Evolutionary conservation across 164 flowering plant genomes (phyloP).

Genomic region (Tetrastigma voinierianum): DNA sequence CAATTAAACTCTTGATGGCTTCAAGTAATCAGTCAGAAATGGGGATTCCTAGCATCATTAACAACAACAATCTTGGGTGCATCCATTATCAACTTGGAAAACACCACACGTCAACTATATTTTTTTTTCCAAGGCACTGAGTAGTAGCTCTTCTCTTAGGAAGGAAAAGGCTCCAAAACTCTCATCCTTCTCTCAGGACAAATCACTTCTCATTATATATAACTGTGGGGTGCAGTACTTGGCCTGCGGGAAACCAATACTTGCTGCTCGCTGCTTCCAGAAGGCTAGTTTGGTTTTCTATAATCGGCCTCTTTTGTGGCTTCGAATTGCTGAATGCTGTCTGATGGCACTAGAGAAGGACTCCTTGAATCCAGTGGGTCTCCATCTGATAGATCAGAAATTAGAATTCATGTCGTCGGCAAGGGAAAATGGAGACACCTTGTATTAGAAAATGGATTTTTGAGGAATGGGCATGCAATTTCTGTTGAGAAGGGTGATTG

Average conservation of each 20-base stretch:
- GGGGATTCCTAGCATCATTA: slow-evolving; percentile 60
- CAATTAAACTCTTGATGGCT: slow-evolving; percentile 82
- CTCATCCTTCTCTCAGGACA: slow-evolving; percentile 71
- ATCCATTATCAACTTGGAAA: slow-evolving; percentile 72
- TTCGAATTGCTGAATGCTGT: slow-evolving; percentile 91
- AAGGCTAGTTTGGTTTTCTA: slow-evolving; percentile 67
- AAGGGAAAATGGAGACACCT: slow-evolving; percentile 88
- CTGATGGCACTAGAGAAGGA: slow-evolving; percentile 73
- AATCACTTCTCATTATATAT: slow-evolving; percentile 63
- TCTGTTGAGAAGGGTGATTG: slow-evolving; percentile 29
- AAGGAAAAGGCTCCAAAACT: slow-evolving; percentile 71
- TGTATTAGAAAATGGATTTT: slow-evolving; percentile 46
- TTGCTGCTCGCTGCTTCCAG: slow-evolving; percentile 83
- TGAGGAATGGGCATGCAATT: slow-evolving; percentile 29
- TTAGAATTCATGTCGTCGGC: slow-evolving; percentile 63
- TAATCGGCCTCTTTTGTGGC: slow-evolving; percentile 79
- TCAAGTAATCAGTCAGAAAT: slow-evolving; percentile 57
- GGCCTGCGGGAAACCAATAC: slow-evolving; percentile 80
- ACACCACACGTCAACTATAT: slow-evolving; percentile 56
- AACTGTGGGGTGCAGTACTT: slow-evolving; percentile 82
- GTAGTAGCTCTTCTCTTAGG: slow-evolving; percentile 47
- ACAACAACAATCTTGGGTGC: slow-evolving; percentile 87
- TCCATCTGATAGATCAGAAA: slow-evolving; percentile 31
- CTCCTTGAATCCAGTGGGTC: slow-evolving; percentile 29
- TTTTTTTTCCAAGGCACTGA: slow-evolving; percentile 81